phyloP scores from a whole-genome alignment of 2,329 filamentous ascomycete species.

The Ceratocystis destructans region DNA sequence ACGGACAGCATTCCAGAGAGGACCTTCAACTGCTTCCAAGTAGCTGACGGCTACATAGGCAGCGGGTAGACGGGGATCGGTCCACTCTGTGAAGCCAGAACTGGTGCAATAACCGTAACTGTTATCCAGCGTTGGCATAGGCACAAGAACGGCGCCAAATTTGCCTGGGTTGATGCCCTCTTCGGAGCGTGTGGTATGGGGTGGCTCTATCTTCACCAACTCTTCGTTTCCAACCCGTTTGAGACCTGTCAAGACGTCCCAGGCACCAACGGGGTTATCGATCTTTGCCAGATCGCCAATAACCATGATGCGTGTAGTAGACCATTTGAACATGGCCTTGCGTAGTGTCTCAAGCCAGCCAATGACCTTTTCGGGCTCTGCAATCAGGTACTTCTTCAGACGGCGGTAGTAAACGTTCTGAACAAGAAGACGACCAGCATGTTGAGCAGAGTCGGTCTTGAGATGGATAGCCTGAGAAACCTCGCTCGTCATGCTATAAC shows the following conservation, averaged over 20 bases:
- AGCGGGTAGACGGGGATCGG: constrained; percentile 65
- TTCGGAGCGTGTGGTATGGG: constrained; percentile 56
- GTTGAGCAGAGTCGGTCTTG: constrained; percentile 58
- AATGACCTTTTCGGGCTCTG: constrained; percentile 62
- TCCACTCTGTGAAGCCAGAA: constrained; percentile 59
- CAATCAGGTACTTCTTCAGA: constrained; percentile 64
- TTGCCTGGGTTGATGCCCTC: constrained; percentile 64
- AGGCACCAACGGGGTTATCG: constrained; percentile 59
- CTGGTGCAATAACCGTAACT: constrained; percentile 71
- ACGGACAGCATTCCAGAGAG: constrained; percentile 84
- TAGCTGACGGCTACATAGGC: constrained; percentile 82
- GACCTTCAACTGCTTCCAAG: constrained; percentile 84
- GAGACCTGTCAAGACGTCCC: constrained; percentile 40
- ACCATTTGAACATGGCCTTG: constrained; percentile 60
- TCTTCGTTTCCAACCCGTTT: constrained; percentile 29
- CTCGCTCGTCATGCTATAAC: constrained; percentile 51
- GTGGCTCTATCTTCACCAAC: constrained; percentile 48
- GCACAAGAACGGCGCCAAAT: constrained; percentile 62
- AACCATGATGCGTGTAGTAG: constrained; percentile 76
- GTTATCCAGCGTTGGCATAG: constrained; percentile 84
- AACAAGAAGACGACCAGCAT: constrained; percentile 69
- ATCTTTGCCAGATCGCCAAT: constrained; percentile 68
- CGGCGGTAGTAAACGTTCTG: constrained; percentile 78
- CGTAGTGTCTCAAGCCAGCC: constrained; percentile 65
- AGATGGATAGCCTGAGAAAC: constrained; percentile 69